Evolutionary conservation across 2,329 filamentous ascomycete genomes (phyloP), one percentile per base, ranked within the genome.

Genomic region (Pseudogymnoascus sp.): DNA sequence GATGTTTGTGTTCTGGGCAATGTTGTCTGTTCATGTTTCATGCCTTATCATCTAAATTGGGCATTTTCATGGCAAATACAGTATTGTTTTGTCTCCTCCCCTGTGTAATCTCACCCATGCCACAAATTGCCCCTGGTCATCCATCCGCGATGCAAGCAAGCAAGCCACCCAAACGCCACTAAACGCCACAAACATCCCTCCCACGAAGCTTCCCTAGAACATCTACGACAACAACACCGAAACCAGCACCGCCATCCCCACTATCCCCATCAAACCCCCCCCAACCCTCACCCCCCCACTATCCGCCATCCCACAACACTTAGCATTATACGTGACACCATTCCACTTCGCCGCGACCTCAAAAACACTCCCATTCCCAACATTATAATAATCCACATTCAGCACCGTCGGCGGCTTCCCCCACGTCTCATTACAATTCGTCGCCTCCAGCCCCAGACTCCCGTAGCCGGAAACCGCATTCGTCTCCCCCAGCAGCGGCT

Each of bases 371-470:
- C 91, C 91, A 3, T 82, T 79, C 4, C 72, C 72, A 4, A 70
- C 67, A 73, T 95, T 91, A 76, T 95, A 96, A 75, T 91, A 95
- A 73, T 96, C 91, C 26, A 95, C 90, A 62, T 95, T 86, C 60
- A 96, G 78, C 71, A 92, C 86, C 71, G 88, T 93, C 2, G 91
- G 91, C 0, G 89, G 80, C 7, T 84, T 82, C 18, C 80, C 80
- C 89, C 89, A 95, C 59, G 78, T 73, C 1, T 70, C 64, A 11
- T 74, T 73, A 73, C 91, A 96, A 65, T 85, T 83, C n/a, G 81
- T 75, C 1, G 84, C 84, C 64, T 83, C 83, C 12, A 77, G 68
- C 0, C 89, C 90, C 5, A 93, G 76, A 71, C 86, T 89, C 34
- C 89, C 88, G 62, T 75, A 79, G 14, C 88, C 88, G 1, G 78